Evolutionary conservation across 139 green algal species (phyloP).

Genomic region (Edaphochlamys debaryana): DNA sequence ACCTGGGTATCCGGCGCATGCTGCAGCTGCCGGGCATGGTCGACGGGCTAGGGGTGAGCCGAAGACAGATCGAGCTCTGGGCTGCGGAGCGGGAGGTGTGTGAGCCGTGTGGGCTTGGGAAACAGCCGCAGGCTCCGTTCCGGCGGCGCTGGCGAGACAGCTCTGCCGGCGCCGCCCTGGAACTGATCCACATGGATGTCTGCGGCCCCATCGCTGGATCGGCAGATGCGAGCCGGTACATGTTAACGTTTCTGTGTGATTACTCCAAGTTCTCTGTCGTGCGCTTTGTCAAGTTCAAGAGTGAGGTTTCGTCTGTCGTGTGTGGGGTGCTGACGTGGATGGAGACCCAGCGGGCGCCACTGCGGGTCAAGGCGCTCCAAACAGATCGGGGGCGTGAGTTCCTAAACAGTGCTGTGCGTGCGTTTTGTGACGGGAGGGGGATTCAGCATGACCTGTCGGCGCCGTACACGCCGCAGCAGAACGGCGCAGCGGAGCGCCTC

Average conservation of each 20-base stretch:
- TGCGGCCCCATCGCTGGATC: background rate
- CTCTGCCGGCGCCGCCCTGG: background rate
- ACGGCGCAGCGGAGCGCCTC: slow-evolving; percentile 42
- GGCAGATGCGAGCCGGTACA: background rate
- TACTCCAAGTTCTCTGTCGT: slow-evolving; percentile 16
- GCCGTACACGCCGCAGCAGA: slow-evolving; percentile 50
- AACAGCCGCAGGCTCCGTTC: background rate
- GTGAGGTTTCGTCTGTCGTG: background rate
- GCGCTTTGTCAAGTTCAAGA: background rate
- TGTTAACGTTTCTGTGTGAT: slow-evolving; percentile 36
- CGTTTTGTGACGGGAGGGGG: slow-evolving; percentile 5
- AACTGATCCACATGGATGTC: slow-evolving; percentile 41
- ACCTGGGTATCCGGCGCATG: background rate
- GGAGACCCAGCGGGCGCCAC: too few relatives aligned
- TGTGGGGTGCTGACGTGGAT: background rate
- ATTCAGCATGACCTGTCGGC: slow-evolving; percentile 33
- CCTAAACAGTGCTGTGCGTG: background rate
- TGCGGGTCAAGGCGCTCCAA: background rate
- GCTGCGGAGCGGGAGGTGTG: background rate
- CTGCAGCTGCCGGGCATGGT: background rate
- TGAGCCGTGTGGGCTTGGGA: background rate
- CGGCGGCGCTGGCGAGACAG: too few relatives aligned
- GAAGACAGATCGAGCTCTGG: background rate
- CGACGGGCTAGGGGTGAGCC: background rate
- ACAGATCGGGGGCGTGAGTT: slow-evolving; percentile 32